phyloP scores from a whole-genome alignment of 164 flowering plant species.

The Malania oleifera region DNA sequence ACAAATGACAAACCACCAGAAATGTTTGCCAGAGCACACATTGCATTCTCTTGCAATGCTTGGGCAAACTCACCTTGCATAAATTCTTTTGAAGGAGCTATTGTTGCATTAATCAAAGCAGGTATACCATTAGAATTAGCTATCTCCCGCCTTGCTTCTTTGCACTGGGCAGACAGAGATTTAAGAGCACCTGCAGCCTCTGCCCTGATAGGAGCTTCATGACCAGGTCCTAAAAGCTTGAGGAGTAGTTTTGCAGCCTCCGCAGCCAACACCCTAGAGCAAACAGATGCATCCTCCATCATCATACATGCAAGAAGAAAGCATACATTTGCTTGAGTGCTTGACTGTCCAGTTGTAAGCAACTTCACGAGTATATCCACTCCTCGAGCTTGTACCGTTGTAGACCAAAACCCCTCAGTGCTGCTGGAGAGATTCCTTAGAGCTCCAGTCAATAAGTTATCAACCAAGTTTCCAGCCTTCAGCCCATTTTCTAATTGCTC shows the following conservation, averaged over 20 bases:
- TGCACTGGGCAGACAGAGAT: slow-evolving; percentile 90
- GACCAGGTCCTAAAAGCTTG: slow-evolving; percentile 70
- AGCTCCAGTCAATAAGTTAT: slow-evolving; percentile 81
- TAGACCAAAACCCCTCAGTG: slow-evolving; percentile 86
- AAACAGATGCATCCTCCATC: slow-evolving; percentile 90
- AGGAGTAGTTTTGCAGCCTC: slow-evolving; percentile 84
- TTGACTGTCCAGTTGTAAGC: slow-evolving; percentile 60
- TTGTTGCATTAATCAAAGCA: slow-evolving; percentile 93
- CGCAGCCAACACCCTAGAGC: slow-evolving; percentile 69
- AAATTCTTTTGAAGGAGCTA: slow-evolving; percentile 98
- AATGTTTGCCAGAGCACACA: slow-evolving; percentile 98
- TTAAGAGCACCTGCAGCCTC: slow-evolving; percentile 96
- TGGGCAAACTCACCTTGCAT: slow-evolving; percentile 99
- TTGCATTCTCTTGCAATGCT: slow-evolving; percentile 96
- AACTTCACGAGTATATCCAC: slow-evolving; percentile 86
- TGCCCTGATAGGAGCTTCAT: slow-evolving; percentile 90
- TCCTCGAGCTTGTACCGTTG: slow-evolving; percentile 84
- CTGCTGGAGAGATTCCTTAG: slow-evolving; percentile 70
- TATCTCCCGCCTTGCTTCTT: slow-evolving; percentile 81
- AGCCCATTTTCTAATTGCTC: slow-evolving; percentile 67
- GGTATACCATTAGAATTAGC: slow-evolving; percentile 87
- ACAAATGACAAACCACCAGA: slow-evolving; percentile 97
- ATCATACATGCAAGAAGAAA: slow-evolving; percentile 90
- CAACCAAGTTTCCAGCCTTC: slow-evolving; percentile 66
- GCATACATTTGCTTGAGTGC: slow-evolving; percentile 91